phyloP scores from a whole-genome alignment of 2,329 filamentous ascomycete genomes.

The Zalaria sp. region DNA sequence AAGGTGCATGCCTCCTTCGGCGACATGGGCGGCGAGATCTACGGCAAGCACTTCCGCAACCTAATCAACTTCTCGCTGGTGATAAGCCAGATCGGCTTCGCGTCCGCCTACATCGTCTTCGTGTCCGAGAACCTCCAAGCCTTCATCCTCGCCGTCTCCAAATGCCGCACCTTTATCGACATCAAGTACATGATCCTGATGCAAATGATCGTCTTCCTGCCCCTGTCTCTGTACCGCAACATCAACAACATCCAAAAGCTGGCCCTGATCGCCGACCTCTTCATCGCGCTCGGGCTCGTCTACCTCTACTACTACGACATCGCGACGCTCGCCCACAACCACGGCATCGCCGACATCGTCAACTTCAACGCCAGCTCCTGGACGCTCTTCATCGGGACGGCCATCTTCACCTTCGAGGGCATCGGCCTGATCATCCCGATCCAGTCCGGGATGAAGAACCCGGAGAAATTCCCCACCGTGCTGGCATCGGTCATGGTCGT shows the following conservation, averaged over 20 bases:
- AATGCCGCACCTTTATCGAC: conserved; percentile 73
- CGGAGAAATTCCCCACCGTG: conserved; percentile 78
- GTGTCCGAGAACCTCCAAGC: conserved; percentile 91
- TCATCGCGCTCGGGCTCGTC: conserved; percentile 81
- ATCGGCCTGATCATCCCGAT: conserved; percentile 97
- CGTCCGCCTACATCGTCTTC: conserved; percentile 92
- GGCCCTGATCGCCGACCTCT: conserved; percentile 81
- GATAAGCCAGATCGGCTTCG: conserved; percentile 88
- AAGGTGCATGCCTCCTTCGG: conserved; percentile 90
- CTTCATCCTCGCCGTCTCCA: conserved; percentile 79
- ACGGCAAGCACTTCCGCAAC: conserved; percentile 77
- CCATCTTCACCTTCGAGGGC: conserved; percentile 97
- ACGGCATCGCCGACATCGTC: conserved; percentile 71
- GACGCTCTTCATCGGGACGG: conserved; percentile 96
- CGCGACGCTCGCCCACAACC: conserved; percentile 58
- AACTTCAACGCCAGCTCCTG: conserved; percentile 84
- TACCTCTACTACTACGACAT: conserved; percentile 97
- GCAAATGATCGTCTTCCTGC: conserved; percentile 90
- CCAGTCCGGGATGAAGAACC: conserved; percentile 90
- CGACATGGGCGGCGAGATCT: conserved; percentile 86
- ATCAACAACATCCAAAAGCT: conserved; percentile 96
- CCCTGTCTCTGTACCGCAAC: conserved; percentile 84
- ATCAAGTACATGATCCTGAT: conserved; percentile 85
- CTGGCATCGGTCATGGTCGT: conserved; percentile 86
- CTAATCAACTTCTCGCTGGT: conserved; percentile 87